Conservation (phyloP, 2,329 filamentous ascomycete species). For the Monosporascus sp. region DNA sequence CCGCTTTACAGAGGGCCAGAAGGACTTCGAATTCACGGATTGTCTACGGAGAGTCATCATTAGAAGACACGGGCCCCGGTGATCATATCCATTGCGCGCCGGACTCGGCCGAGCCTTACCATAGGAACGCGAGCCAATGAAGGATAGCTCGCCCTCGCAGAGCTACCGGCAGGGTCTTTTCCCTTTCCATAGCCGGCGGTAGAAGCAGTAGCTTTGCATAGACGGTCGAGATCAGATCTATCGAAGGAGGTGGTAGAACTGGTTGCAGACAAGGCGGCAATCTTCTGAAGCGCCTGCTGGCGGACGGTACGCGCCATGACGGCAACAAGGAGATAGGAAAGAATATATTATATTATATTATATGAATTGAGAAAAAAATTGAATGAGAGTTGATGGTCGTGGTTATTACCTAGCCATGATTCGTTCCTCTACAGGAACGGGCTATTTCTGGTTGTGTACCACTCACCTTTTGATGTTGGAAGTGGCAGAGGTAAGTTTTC, state of each 20-base stretch:
- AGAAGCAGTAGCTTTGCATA: conserved; percentile 52
- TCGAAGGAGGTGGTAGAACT: conserved; percentile 51
- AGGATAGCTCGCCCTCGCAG: conserved; percentile 32
- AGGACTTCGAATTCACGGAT: conserved; percentile 89
- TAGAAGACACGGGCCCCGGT: not conserved
- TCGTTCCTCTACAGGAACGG: not conserved
- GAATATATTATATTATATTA: not conserved
- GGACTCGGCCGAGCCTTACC: conserved; percentile 35
- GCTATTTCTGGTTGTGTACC: not conserved
- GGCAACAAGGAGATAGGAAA: conserved; percentile 8
- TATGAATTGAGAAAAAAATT: not conserved
- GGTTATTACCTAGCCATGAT: not conserved
- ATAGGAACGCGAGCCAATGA: conserved; percentile 54
- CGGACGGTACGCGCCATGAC: conserved; percentile 52
- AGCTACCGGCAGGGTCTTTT: conserved; percentile 45
- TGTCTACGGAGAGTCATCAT: conserved; percentile 47
- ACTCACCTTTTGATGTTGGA: not conserved
- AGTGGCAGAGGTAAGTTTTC: not conserved
- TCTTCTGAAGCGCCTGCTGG: conserved; percentile 59
- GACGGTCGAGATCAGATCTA: conserved; percentile 56
- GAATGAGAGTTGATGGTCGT: conserved; percentile 11
- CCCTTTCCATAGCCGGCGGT: conserved; percentile 32
- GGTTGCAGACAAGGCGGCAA: conserved; percentile 56
- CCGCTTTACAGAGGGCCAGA: conserved; percentile 84
- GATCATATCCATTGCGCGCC: not conserved